Evolutionary conservation across 1,284 basidiomycete genomes (phyloP), one percentile per base, ranked within the genome.

Genomic region (Fomes fomentarius): DNA sequence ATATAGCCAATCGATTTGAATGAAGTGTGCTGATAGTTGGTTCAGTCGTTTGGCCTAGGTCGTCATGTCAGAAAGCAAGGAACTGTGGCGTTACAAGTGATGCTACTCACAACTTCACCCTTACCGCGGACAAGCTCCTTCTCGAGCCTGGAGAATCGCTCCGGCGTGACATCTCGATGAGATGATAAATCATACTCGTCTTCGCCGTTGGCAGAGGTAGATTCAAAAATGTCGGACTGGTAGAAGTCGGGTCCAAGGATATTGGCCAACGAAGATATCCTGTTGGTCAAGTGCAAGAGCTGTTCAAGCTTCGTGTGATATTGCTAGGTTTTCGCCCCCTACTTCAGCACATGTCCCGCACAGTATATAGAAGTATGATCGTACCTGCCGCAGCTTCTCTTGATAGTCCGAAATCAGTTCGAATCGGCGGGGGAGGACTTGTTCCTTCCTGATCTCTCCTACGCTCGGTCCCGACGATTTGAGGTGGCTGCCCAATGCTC

Each of bases 261-360:
- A 19, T 79, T 78, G 5, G 83, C 73, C 8, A 91, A 75, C 0
- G 76, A 63, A 39, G 72, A 76, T 34, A 93, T 69, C 33, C 87
- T 85, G 65, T 81, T 83, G 35, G 79, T 84, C 47, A 92, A 68
- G 4, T 85, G 83, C 47, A 77, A 77, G 19, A 91, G 69, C 61
- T 92, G 89, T 62, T 93, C 90, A 10, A 90, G 77, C 66, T 91
- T 92, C 5, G 87, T 84, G 64, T 91, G 86, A 64, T 92, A 92
- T 41, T 89, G 68, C 87, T 90, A 52, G 24, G 14, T 31, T 34
- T 37, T 45, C 21, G 28, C 12, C 28, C 28, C n/a, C n/a, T n/a
- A n/a, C n/a, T n/a, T n/a, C n/a, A n/a, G n/a, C n/a, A n/a, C n/a
- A n/a, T n/a, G n/a, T n/a, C n/a, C n/a, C n/a, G 12, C 28, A 30